Evolutionary conservation across 1,284 basidiomycete genomes (phyloP).

Genomic region (Fistulinella cinereoalba): DNA sequence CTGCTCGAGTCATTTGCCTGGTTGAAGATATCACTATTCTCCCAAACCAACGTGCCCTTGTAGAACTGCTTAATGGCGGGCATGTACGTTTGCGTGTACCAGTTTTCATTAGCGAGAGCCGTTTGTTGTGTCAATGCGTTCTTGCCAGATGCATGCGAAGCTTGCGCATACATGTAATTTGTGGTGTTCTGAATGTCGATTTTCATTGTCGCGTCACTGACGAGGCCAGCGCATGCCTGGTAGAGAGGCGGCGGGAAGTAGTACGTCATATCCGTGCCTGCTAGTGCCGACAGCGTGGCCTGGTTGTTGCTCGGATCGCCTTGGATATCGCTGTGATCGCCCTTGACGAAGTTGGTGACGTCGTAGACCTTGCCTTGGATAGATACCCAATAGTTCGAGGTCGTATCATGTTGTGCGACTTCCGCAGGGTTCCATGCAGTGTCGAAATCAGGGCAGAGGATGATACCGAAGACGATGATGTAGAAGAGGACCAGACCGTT

Average conservation of each 20-base stretch:
- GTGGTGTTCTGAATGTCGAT: slow-evolving; percentile 72
- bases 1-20: slow-evolving; percentile 48
- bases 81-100: slow-evolving; percentile 79
- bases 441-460: slow-evolving; percentile 91
- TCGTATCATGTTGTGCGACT: slow-evolving; percentile 69
- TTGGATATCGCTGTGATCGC: slow-evolving; percentile 81
- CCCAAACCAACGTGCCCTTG: slow-evolving; percentile 84
- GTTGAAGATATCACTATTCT: slow-evolving; percentile 50
- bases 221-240: slow-evolving; percentile 78
- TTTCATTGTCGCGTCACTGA: slow-evolving; percentile 51
- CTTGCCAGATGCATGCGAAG: slow-evolving; percentile 76
- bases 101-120: slow-evolving; percentile 58
- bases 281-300: slow-evolving; percentile 71
- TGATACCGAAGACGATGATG: slow-evolving; percentile 83
- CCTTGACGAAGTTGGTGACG: slow-evolving; percentile 82
- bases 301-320: slow-evolving; percentile 62
- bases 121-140: slow-evolving; percentile 44
- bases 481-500: slow-evolving; percentile 88
- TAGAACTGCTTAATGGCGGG: slow-evolving; percentile 73
- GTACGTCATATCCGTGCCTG: slow-evolving; percentile 84
- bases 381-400: slow-evolving; percentile 81
- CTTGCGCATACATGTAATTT: slow-evolving; percentile 51
- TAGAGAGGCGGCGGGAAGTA: slow-evolving; percentile 87
- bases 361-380: slow-evolving; percentile 95
- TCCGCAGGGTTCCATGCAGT: slow-evolving; percentile 84